phyloP scores from a whole-genome alignment of 352 stramenopile species.

The Globisporangium lucens region DNA sequence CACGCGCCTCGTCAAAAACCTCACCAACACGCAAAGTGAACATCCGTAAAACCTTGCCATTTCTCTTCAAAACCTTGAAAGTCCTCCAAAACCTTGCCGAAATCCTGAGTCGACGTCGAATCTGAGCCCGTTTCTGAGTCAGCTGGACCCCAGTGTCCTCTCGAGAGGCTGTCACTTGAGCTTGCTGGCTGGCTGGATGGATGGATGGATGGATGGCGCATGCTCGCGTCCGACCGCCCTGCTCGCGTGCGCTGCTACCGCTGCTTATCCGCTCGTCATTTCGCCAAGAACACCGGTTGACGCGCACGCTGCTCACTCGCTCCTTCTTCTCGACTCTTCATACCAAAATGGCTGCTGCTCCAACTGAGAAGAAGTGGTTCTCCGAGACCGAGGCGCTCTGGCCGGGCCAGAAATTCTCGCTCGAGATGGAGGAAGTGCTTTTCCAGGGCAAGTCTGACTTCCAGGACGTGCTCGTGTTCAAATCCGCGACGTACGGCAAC shows the following conservation, averaged over 20 bases:
- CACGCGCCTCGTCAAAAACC: neutral
- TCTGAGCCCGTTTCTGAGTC: constrained; percentile 11
- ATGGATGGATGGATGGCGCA: constrained; percentile 17
- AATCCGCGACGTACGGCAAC: constrained; percentile 96
- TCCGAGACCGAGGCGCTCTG: constrained; percentile 94
- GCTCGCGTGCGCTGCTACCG: neutral
- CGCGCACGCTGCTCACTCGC: neutral
- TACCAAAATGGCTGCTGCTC: constrained; percentile 30
- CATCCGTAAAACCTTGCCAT: neutral
- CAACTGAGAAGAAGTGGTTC: constrained; percentile 89
- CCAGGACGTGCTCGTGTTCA: constrained; percentile 99
- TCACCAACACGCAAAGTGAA: neutral
- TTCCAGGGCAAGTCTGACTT: constrained; percentile 97
- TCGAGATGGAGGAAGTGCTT: constrained; percentile 93
- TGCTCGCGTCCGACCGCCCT: constrained; percentile 8
- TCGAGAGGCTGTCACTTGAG: neutral
- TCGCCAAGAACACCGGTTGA: constrained; percentile 7
- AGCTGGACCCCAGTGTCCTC: neutral
- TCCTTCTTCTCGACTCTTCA: neutral
- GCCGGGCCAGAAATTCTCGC: constrained; percentile 90
- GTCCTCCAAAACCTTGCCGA: neutral
- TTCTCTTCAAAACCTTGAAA: neutral
- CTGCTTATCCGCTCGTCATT: constrained; percentile 9
- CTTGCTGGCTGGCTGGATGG: neutral
- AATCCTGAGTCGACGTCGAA: constrained; percentile 5